phyloP scores from a whole-genome alignment of 2,329 filamentous ascomycete genomes.

The Conoideocrella luteorostrata region DNA sequence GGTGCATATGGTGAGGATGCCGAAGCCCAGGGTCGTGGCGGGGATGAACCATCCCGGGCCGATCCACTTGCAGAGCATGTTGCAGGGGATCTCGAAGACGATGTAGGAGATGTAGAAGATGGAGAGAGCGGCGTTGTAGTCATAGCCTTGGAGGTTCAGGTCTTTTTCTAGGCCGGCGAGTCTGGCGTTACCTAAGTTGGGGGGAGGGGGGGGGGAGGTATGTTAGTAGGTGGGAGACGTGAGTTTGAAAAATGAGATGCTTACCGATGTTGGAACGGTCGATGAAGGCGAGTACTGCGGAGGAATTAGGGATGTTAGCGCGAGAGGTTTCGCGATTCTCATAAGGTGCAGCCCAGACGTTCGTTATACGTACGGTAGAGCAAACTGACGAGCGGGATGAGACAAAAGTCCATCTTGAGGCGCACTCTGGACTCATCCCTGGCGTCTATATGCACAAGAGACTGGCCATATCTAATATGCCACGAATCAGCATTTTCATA shows the following conservation, averaged over 20 bases:
- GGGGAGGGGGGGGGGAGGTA: too few species aligned
- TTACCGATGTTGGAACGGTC: slow-evolving; percentile 61
- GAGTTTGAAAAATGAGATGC: slow-evolving; percentile 8
- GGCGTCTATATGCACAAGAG: slow-evolving; percentile 44
- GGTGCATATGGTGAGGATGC: slow-evolving; percentile 52
- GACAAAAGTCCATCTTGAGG: slow-evolving; percentile 56
- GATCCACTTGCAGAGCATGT: slow-evolving; percentile 56
- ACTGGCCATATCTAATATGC: slow-evolving; percentile 36
- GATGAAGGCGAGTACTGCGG: slow-evolving; percentile 40
- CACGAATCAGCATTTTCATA: background rate
- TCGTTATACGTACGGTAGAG: slow-evolving; percentile 42
- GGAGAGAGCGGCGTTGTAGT: slow-evolving; percentile 56
- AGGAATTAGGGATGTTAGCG: too few species aligned
- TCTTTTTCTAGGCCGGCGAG: slow-evolving; percentile 51
- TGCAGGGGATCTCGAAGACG: slow-evolving; percentile 57
- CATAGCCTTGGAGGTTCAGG: slow-evolving; percentile 45
- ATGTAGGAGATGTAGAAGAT: slow-evolving; percentile 62
- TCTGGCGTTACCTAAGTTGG: slow-evolving; percentile 55
- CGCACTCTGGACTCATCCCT: slow-evolving; percentile 50
- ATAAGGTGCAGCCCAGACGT: too few species aligned
- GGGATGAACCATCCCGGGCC: slow-evolving; percentile 62
- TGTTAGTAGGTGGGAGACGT: too few species aligned
- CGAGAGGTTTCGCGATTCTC: too few species aligned
- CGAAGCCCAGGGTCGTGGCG: slow-evolving; percentile 48
- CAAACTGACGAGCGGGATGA: slow-evolving; percentile 57